phyloP scores from a whole-genome alignment of 2,329 filamentous ascomycete species.

The Pseudogymnoascus sp. region DNA sequence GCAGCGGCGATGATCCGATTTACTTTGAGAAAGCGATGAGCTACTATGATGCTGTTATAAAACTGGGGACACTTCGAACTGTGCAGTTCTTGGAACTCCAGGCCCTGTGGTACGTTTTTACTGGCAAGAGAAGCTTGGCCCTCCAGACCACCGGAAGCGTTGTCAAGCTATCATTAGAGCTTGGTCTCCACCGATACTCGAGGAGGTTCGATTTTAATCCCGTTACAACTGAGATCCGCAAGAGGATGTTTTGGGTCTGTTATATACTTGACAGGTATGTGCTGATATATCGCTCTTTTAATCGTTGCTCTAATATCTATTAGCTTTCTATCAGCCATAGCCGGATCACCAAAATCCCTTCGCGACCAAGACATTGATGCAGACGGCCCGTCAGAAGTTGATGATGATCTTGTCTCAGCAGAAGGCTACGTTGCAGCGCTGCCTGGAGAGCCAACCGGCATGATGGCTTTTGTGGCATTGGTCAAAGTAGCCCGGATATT shows the following conservation, averaged over 20 bases:
- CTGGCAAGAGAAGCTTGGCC: conserved; percentile 16
- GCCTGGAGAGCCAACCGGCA: conserved; percentile 15
- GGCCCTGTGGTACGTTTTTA: conserved; percentile 16
- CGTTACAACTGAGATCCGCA: conserved; percentile 14
- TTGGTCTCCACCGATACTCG: conserved; percentile 16
- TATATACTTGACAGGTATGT: conserved; percentile 17
- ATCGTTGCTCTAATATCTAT: not conserved
- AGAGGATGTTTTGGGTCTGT: conserved; percentile 16
- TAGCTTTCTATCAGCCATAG: conserved; percentile 12
- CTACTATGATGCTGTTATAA: conserved; percentile 13
- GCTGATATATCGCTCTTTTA: not conserved
- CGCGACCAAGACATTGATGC: conserved; percentile 15
- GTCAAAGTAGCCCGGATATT: conserved; percentile 15
- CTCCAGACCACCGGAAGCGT: conserved; percentile 16
- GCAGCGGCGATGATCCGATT: conserved; percentile 15
- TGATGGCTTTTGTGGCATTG: conserved; percentile 16
- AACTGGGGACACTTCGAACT: conserved; percentile 12
- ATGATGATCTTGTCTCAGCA: conserved; percentile 15
- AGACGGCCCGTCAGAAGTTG: conserved; percentile 13
- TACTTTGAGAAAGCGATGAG: conserved; percentile 14
- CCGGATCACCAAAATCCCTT: conserved; percentile 16
- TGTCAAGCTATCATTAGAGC: conserved; percentile 15
- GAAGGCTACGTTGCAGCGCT: conserved; percentile 12
- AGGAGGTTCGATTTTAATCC: conserved; percentile 16
- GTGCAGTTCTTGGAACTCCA: conserved; percentile 16